Percentiles rank a stretch among this genome's conserved stretches.
phyloP scores from a whole-genome alignment of 106 monocot genomes.

The Vanilla planifolia region DNA sequence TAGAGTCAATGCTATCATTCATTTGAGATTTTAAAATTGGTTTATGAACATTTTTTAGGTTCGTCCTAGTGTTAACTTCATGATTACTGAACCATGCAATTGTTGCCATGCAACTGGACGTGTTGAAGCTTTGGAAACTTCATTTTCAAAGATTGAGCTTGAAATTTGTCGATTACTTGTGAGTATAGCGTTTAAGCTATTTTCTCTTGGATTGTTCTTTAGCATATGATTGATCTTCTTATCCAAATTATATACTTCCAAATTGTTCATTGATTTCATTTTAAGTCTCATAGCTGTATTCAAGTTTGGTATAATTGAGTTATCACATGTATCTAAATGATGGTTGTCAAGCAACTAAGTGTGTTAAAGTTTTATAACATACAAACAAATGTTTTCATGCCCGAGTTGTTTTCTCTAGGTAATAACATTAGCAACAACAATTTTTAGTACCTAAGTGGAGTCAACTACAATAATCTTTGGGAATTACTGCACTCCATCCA shows the following conservation, averaged over 20 bases:
- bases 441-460: too few species aligned
- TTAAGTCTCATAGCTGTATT: too few species aligned
- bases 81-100: constrained; percentile 86
- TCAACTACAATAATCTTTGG: too few species aligned
- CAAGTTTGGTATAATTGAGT: too few species aligned
- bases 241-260: neutral
- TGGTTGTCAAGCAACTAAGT: neutral
- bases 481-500: too few species aligned
- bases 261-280: neutral
- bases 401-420: too few species aligned
- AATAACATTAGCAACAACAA: too few species aligned
- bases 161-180: constrained; percentile 91
- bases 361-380: too few species aligned
- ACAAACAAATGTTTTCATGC: too few species aligned
- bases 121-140: constrained; percentile 87
- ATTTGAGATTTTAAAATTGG: too few species aligned
- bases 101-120: constrained; percentile 95
- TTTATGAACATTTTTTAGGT: constrained; percentile 57
- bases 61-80: constrained; percentile 87
- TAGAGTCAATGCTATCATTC: too few species aligned
- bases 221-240: neutral
- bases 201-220: neutral
- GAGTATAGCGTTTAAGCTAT: constrained; percentile 25
- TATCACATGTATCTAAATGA: neutral
- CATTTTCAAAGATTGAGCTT: constrained; percentile 95